These are phyloP conservation scores for Aleurites moluccanus DNA, from an alignment of 441 rosid species.

Conservation along the genomic window DNA sequence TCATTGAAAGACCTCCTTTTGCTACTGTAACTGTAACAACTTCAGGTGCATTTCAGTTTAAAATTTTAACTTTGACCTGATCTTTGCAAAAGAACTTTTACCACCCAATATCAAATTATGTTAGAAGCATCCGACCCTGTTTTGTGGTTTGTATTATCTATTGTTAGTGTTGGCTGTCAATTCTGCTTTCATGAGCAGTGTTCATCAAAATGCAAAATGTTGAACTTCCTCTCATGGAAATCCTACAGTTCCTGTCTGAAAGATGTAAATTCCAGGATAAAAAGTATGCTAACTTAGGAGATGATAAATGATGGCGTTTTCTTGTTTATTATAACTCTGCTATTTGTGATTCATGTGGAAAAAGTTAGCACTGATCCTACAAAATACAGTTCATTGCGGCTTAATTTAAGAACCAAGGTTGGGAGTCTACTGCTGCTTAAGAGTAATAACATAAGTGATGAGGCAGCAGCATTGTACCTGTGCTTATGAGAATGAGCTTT, in stretches of 20 bases:
- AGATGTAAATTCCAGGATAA: neutral
- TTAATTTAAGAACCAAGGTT: neutral
- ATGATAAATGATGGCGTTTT: neutral
- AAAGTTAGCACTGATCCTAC: neutral
- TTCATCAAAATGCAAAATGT: neutral
- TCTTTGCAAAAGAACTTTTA: neutral
- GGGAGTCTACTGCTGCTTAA: neutral
- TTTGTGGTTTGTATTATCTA: neutral
- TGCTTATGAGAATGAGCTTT: neutral
- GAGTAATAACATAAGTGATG: neutral
- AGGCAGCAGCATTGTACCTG: neutral
- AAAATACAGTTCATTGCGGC: neutral
- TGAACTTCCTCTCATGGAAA: neutral
- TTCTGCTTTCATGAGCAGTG: neutral
- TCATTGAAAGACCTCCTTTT: neutral
- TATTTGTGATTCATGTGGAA: neutral
- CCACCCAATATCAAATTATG: neutral
- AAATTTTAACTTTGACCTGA: neutral
- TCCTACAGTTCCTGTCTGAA: neutral
- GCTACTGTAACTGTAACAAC: neutral
- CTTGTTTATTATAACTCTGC: neutral
- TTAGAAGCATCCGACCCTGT: neutral
- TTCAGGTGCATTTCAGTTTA: neutral
- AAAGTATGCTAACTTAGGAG: neutral
- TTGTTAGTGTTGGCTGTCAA: neutral